phyloP scores from a whole-genome alignment of 768 basidiomycete species.

The Tremella fuciformis region DNA sequence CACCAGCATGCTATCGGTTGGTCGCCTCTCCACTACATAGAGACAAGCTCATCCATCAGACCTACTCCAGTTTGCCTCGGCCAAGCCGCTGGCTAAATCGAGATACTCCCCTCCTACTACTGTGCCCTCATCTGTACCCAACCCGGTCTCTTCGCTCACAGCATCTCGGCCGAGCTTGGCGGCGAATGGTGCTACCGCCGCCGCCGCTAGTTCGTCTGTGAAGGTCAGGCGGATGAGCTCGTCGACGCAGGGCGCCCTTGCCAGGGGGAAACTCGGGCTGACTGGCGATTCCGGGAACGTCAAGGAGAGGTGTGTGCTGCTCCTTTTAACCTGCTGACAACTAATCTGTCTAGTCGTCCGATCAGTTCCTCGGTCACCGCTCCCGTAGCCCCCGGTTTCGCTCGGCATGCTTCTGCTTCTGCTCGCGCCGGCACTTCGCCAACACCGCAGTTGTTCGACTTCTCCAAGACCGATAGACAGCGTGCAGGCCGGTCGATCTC shows the following conservation, averaged over 20 bases:
- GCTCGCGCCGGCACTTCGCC: conserved; percentile 22
- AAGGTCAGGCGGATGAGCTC: conserved; percentile 43
- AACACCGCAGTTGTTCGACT: conserved; percentile 44
- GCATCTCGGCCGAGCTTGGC: conserved; percentile 27
- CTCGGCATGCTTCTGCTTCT: conserved; percentile 28
- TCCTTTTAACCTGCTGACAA: background rate
- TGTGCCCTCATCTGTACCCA: conserved; percentile 36
- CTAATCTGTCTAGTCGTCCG: conserved; percentile 17
- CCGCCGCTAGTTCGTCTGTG: conserved; percentile 4
- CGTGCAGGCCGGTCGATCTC: conserved; percentile 20
- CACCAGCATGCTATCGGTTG: conserved; percentile 46
- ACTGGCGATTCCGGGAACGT: conserved; percentile 24
- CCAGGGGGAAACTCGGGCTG: conserved; percentile 40
- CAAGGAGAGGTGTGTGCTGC: conserved; percentile 32
- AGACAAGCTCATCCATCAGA: conserved; percentile 21
- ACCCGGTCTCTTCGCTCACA: conserved; percentile 30
- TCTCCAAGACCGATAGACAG: conserved; percentile 44
- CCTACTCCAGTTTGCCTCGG: conserved; percentile 37
- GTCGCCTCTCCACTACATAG: conserved; percentile 13
- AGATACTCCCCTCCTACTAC: conserved; percentile 13
- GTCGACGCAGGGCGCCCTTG: conserved; percentile 41
- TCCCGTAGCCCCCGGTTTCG: conserved; percentile 22
- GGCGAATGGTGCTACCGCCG: conserved; percentile 8
- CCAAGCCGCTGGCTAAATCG: conserved; percentile 4
- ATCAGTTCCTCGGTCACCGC: conserved; percentile 27